Evolutionary conservation across 2,329 filamentous ascomycete species (phyloP).

Genomic region (Albifimbria verrucaria): DNA sequence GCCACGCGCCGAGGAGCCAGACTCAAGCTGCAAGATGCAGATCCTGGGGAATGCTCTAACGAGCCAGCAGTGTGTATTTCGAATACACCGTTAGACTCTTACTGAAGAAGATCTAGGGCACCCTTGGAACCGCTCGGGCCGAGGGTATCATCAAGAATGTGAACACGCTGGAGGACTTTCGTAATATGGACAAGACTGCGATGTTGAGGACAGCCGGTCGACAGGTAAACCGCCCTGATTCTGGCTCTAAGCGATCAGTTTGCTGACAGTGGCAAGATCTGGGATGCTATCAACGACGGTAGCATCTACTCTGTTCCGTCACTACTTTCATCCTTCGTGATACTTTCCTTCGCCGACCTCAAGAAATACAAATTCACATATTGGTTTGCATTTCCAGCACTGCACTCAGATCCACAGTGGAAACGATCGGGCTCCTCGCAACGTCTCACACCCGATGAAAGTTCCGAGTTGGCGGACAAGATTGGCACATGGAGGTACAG

Average conservation of each 20-base stretch:
- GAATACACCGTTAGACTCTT: constrained; percentile 13
- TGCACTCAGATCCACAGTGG: constrained; percentile 88
- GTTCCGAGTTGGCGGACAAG: constrained; percentile 72
- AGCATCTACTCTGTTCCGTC: constrained; percentile 95
- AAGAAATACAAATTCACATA: constrained; percentile 99
- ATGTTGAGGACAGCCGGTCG: constrained; percentile 76
- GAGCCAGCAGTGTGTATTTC: constrained; percentile 67
- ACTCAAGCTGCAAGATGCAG: constrained; percentile 83
- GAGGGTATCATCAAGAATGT: constrained; percentile 95
- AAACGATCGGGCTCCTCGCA: constrained; percentile 54
- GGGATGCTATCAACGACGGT: constrained; percentile 95
- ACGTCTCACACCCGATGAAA: constrained; percentile 65
- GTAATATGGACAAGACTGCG: constrained; percentile 72
- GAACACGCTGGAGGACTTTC: constrained; percentile 94
- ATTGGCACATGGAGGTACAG: constrained; percentile 86
- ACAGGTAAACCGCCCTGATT: constrained; percentile 53
- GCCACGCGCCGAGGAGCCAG: constrained; percentile 69
- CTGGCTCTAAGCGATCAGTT: background rate
- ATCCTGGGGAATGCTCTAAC: constrained; percentile 84
- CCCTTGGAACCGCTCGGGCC: constrained; percentile 73
- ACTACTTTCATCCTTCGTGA: constrained; percentile 80
- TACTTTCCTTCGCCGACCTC: constrained; percentile 89
- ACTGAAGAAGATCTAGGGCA: constrained; percentile 48
- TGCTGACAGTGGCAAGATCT: constrained; percentile 61
- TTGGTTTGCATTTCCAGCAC: constrained; percentile 92